phyloP scores from a whole-genome alignment of 441 rosid species.

The California macrophylla region DNA sequence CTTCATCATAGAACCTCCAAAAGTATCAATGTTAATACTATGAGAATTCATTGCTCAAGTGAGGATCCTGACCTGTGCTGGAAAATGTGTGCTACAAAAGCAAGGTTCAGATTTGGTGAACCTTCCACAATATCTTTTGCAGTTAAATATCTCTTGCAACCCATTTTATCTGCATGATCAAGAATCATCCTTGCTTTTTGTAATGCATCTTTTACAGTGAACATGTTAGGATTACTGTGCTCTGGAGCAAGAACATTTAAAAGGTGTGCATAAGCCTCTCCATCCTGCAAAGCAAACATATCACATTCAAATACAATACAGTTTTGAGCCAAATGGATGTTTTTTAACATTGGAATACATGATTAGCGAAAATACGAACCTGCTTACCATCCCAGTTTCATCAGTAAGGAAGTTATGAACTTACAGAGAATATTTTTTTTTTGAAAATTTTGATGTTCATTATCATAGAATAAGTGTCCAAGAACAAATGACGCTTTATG shows the following conservation, averaged over 20 bases:
- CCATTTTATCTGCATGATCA: slow-evolving; percentile 91
- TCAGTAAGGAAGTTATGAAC: background rate
- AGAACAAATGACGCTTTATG: background rate
- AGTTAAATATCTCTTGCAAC: slow-evolving; percentile 75
- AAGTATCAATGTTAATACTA: background rate
- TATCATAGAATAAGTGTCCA: background rate
- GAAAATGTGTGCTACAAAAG: slow-evolving; percentile 94
- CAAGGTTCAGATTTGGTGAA: slow-evolving; percentile 92
- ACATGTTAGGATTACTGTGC: slow-evolving; percentile 41
- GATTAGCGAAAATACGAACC: background rate
- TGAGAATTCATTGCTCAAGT: background rate
- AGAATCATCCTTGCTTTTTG: slow-evolving; percentile 74
- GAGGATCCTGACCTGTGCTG: slow-evolving; percentile 59
- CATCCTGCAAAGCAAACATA: slow-evolving; percentile 52
- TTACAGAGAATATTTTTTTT: background rate
- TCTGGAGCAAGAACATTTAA: slow-evolving; percentile 97
- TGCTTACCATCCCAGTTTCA: background rate
- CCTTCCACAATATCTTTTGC: slow-evolving; percentile 90
- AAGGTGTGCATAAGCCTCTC: slow-evolving; percentile 91
- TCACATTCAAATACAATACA: background rate
- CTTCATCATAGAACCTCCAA: background rate
- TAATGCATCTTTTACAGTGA: slow-evolving; percentile 52
- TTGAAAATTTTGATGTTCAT: background rate
- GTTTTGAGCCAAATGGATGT: background rate
- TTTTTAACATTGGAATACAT: slow-evolving; percentile 1